Conservation (phyloP, 352 stramenopile species). For the Phytophthora crassamura region DNA sequence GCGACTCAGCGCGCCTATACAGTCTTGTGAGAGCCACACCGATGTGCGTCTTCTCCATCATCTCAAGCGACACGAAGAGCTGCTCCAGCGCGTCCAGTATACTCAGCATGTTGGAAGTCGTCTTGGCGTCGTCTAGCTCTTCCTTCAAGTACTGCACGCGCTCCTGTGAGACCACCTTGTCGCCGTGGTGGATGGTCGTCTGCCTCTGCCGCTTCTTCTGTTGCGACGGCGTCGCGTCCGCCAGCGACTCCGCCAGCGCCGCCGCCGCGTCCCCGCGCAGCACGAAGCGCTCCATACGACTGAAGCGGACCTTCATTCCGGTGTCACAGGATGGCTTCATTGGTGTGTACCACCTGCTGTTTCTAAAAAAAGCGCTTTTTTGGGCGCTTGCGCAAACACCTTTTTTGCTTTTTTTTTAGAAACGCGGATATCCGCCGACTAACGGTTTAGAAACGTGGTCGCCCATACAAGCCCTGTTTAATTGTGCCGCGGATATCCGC, state of each 20-base stretch:
- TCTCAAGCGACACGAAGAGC: conserved; percentile 82
- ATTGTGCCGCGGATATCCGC: too few relatives aligned
- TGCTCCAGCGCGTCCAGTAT: conserved; percentile 63
- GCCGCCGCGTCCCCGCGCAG: conserved; percentile 57
- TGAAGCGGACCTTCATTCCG: conserved; percentile 8
- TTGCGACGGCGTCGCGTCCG: conserved; percentile 4
- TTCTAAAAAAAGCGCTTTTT: too few relatives aligned
- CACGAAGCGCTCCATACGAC: conserved; percentile 81
- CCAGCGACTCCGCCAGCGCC: conserved; percentile 28
- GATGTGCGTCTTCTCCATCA: conserved; percentile 78
- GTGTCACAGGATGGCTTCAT: conserved; percentile 11
- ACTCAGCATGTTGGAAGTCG: conserved; percentile 48
- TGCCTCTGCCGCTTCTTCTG: conserved; percentile 54
- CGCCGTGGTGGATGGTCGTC: conserved; percentile 69
- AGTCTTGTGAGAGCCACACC: conserved; percentile 48
- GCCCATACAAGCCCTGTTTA: too few relatives aligned
- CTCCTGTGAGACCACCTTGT: conserved; percentile 80
- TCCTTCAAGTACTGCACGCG: conserved; percentile 67
- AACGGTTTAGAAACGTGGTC: too few relatives aligned
- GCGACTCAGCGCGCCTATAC: conserved; percentile 30
- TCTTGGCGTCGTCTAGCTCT: conserved; percentile 68
- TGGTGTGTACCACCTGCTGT: not conserved
- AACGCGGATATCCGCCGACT: too few relatives aligned
- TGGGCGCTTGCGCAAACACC: too few relatives aligned
- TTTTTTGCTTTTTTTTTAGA: too few relatives aligned